These are phyloP conservation scores for Penicillium glabrum DNA, from an alignment of 2,329 filamentous ascomycete genomes.

Conservation along the genomic window DNA sequence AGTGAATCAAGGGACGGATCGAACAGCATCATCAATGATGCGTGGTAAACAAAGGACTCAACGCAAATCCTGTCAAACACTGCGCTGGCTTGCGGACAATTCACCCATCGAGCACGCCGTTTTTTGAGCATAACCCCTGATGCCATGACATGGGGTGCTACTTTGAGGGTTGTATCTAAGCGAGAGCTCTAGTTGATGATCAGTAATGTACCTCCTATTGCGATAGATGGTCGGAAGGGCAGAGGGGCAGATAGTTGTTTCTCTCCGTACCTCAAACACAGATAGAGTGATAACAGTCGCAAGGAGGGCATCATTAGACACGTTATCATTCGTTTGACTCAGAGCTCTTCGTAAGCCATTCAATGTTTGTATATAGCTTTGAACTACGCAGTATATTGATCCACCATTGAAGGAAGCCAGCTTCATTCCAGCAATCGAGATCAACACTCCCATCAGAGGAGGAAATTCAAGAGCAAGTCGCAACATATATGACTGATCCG, in stretches of 20 bases:
- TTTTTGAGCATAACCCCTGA: slow-evolving; percentile 8
- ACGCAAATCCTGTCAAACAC: slow-evolving; percentile 19
- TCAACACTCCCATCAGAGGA: slow-evolving; percentile 16
- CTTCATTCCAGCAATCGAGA: slow-evolving; percentile 15
- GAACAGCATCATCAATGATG: slow-evolving; percentile 16
- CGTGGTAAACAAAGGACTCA: slow-evolving; percentile 21
- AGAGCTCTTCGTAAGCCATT: slow-evolving; percentile 1
- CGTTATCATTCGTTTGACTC: background rate
- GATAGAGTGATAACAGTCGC: slow-evolving; percentile 14
- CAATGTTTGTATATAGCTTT: slow-evolving; percentile 13
- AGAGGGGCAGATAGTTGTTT: no score
- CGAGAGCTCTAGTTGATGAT: slow-evolving; percentile 6
- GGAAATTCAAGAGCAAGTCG: slow-evolving; percentile 14
- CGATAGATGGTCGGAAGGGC: no score
- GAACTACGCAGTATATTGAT: slow-evolving; percentile 3
- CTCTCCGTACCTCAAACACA: slow-evolving; percentile 14
- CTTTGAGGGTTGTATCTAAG: slow-evolving; percentile 9
- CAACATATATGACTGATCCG: slow-evolving; percentile 15
- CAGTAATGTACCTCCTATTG: background rate
- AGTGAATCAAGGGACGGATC: slow-evolving; percentile 16
- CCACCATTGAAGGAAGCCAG: background rate
- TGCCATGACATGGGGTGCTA: slow-evolving; percentile 10
- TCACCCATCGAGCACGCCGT: slow-evolving; percentile 3
- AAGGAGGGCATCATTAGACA: slow-evolving; percentile 11
- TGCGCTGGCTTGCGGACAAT: slow-evolving; percentile 4